phyloP scores from a whole-genome alignment of 352 stramenopile species.

The Globisporangium radiosum region DNA sequence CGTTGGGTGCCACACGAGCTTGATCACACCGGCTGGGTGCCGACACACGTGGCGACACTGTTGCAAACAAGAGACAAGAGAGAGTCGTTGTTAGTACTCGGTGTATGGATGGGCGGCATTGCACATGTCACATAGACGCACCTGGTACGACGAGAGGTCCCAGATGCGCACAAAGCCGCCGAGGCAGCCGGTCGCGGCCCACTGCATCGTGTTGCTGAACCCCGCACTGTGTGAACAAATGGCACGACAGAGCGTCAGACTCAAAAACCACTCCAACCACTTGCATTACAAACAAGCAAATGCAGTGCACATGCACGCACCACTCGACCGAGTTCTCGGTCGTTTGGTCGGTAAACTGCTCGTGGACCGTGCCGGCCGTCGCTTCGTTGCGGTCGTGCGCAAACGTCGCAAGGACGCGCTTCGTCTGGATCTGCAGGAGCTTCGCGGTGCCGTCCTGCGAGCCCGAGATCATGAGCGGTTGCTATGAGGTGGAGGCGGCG shows the following conservation, averaged over 20 bases:
- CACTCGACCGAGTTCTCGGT: constrained; percentile 86
- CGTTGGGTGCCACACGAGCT: constrained; percentile 86
- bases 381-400: constrained; percentile 60
- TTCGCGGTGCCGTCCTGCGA: constrained; percentile 92
- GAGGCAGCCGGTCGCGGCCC: constrained; percentile 92
- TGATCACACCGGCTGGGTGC: constrained; percentile 87
- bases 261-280: too few relatives aligned
- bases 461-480: constrained; percentile 90
- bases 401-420: constrained; percentile 90
- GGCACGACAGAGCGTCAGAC: neutral
- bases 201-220: constrained; percentile 93
- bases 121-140: constrained; percentile 13
- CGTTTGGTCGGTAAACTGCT: constrained; percentile 24
- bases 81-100: neutral
- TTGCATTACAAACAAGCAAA: too few relatives aligned
- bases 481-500: constrained; percentile 20
- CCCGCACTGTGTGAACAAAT: constrained; percentile 58
- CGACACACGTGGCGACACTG: constrained; percentile 84
- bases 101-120: neutral
- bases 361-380: constrained; percentile 41
- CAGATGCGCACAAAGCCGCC: constrained; percentile 95
- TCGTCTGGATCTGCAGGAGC: constrained; percentile 91
- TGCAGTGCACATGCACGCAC: constrained; percentile 20
- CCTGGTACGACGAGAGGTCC: constrained; percentile 88
- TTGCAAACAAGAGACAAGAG: constrained; percentile 1